A percentile compares a stretch with the other conserved stretches of the same genome.
Conservation (phyloP, 306 rosid genomes). For the Cicer chorassanicum region DNA sequence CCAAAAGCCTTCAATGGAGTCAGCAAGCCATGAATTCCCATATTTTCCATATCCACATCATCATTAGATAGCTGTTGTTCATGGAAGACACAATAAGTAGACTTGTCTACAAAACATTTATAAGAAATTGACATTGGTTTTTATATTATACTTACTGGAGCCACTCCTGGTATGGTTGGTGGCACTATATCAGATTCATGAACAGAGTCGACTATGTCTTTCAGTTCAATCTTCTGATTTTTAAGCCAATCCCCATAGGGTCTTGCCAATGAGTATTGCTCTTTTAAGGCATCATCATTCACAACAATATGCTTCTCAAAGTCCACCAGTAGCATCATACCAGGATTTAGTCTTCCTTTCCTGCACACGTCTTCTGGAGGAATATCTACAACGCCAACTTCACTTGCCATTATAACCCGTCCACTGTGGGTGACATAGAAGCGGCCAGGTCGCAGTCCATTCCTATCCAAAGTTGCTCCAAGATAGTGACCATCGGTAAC, state of each 20-base stretch:
- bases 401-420: constrained; percentile 97
- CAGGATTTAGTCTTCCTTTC: constrained; percentile 98
- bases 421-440: constrained; percentile 95
- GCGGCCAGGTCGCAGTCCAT: constrained; percentile 97
- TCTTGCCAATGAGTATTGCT: constrained; percentile 85
- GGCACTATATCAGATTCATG: constrained; percentile 66
- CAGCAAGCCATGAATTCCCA: constrained; percentile 83
- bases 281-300: constrained; percentile 91
- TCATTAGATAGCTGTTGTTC: constrained; percentile 60
- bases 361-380: constrained; percentile 84
- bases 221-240: constrained; percentile 86
- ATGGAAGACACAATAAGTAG: constrained; percentile 41
- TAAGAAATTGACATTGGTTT: neutral
- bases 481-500: constrained; percentile 99
- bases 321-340: constrained; percentile 98
- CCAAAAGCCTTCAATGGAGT: constrained; percentile 95
- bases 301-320: constrained; percentile 94
- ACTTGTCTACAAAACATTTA: constrained; percentile 14
- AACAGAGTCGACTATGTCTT: constrained; percentile 77
- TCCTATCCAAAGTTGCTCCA: constrained; percentile 98
- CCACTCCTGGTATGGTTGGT: constrained; percentile 75
- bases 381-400: constrained; percentile 97
- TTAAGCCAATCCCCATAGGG: constrained; percentile 93
- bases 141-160: constrained; percentile 63
- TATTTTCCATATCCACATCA: constrained; percentile 71